Percentiles rank a stretch among this genome's conserved stretches.
Conservation (phyloP, 2,329 filamentous ascomycete genomes). For the Aspergillus costaricaensis region DNA sequence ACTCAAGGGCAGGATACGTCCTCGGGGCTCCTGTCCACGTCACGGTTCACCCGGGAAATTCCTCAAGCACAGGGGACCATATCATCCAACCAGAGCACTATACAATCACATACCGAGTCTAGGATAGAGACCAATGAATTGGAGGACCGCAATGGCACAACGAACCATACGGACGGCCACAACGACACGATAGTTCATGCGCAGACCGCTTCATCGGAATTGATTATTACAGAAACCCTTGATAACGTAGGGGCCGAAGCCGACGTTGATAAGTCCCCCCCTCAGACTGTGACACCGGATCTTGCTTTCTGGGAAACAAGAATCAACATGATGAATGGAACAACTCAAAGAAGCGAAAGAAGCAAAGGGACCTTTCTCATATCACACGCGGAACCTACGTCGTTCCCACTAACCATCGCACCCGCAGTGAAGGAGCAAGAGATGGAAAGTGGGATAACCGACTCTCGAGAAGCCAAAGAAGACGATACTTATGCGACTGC, state of each 20-base stretch:
- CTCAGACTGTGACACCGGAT: neutral
- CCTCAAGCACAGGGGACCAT: neutral
- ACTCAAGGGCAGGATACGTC: neutral
- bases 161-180: too few relatives aligned
- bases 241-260: neutral
- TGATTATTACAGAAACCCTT: neutral
- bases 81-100: neutral
- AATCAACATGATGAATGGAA: neutral
- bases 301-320: too few relatives aligned
- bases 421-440: neutral
- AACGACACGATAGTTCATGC: neutral
- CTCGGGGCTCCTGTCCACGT: neutral
- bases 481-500: too few relatives aligned
- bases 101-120: too few relatives aligned
- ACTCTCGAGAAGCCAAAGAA: neutral
- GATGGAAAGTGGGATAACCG: neutral
- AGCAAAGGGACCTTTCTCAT: neutral
- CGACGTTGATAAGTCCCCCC: neutral
- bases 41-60: neutral
- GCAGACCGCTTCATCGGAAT: neutral
- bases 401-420: neutral
- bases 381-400: neutral
- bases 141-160: too few relatives aligned
- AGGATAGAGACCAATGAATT: neutral
- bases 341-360: neutral